These are phyloP conservation scores for Blepharisma japonicum DNA, from an alignment of 73 alveolate genomes.

Conservation along the genomic window DNA sequence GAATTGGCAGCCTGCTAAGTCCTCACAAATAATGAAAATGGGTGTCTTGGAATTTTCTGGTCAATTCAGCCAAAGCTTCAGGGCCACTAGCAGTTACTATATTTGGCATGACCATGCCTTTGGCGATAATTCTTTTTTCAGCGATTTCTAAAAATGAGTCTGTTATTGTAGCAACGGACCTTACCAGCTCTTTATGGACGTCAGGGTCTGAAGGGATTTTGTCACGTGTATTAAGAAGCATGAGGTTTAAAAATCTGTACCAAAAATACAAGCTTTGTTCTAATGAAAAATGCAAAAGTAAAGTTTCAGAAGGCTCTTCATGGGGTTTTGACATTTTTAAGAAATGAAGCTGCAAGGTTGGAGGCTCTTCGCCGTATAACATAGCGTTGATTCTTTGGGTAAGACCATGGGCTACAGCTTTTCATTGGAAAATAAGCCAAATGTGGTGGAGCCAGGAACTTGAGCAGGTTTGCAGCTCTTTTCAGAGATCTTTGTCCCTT, in stretches of 20 bases:
- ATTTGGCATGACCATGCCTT: no score
- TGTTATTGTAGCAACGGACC: neutral
- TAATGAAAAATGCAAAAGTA: neutral
- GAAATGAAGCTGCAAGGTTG: neutral
- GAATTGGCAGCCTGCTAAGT: neutral
- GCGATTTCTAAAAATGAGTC: conserved; percentile 2
- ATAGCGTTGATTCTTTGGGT: neutral
- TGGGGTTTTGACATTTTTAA: neutral
- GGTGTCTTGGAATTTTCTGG: no score
- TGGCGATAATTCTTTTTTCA: neutral
- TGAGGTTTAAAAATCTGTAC: neutral
- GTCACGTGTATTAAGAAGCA: conserved; percentile 17
- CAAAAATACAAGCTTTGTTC: neutral
- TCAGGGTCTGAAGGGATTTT: neutral
- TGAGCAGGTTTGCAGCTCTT: conserved; percentile 4
- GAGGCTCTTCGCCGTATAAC: neutral
- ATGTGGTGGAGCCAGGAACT: conserved; percentile 1
- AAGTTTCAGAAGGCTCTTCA: neutral
- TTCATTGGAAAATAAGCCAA: neutral
- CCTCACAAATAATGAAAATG: neutral
- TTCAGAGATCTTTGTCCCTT: neutral
- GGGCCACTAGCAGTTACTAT: no score
- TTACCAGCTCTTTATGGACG: neutral
- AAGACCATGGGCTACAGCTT: neutral
- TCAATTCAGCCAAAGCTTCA: no score